A percentile compares a stretch with the other conserved stretches of the same genome.
Conservation (phyloP, 23 red algal species). For the Gracilariopsis chorda region DNA sequence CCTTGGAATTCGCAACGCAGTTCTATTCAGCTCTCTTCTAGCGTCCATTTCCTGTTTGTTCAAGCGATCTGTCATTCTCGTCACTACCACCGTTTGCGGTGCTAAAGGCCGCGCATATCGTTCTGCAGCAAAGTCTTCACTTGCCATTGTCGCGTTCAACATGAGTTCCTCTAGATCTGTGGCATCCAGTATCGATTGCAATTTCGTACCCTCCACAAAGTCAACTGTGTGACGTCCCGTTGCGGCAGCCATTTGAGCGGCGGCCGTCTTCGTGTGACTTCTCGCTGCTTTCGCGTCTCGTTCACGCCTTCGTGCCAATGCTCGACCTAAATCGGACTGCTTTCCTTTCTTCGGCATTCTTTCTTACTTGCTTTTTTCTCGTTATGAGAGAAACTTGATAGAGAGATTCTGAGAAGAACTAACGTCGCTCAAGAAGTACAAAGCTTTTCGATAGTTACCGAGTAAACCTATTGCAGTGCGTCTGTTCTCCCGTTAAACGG, state of each 20-base stretch:
- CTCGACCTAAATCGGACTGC: conserved; percentile 23
- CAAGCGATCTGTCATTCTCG: not conserved
- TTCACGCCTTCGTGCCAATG: conserved; percentile 6
- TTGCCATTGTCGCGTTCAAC: conserved; percentile 58
- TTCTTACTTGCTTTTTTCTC: too few relatives aligned
- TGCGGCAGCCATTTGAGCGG: conserved; percentile 17
- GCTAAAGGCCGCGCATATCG: conserved; percentile 38
- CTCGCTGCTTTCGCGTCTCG: conserved; percentile 12
- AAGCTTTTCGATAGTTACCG: too few relatives aligned
- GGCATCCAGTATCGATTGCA: conserved; percentile 79
- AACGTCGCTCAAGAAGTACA: too few relatives aligned
- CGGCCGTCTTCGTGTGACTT: conserved; percentile 12
- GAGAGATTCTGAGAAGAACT: too few relatives aligned
- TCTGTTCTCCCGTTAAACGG: too few relatives aligned
- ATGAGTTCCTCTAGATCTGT: conserved; percentile 81
- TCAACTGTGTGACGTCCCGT: not conserved
- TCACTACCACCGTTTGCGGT: conserved; percentile 59
- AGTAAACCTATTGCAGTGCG: too few relatives aligned
- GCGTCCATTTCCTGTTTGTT: not conserved
- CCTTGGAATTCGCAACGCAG: conserved; percentile 73
- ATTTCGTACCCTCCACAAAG: not conserved
- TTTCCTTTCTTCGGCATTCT: conserved; percentile 46
- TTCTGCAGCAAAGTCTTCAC: conserved; percentile 63
- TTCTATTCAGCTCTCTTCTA: conserved; percentile 13
- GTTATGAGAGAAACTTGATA: too few relatives aligned